Evolutionary conservation across 345 rosid species (phyloP).

Genomic region (Salix brachista): DNA sequence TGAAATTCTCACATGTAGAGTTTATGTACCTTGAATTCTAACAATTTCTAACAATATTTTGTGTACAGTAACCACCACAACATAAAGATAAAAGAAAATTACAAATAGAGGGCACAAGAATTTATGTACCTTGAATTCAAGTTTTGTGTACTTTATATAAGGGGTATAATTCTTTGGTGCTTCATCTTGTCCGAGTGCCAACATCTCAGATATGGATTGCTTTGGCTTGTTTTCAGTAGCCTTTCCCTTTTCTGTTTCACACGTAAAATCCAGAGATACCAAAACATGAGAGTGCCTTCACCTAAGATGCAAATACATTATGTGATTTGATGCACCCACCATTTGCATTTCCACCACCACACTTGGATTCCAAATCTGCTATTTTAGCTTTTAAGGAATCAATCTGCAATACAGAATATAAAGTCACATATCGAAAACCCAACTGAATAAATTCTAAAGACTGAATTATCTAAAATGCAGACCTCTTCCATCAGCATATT

Average conservation of each 20-base stretch:
- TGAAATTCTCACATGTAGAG: background rate
- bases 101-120: background rate
- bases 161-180: conserved; percentile 60
- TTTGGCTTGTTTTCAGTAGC: conserved; percentile 20
- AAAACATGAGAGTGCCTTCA: background rate
- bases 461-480: background rate
- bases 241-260: conserved; percentile 39
- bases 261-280: conserved; percentile 10
- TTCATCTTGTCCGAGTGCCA: conserved; percentile 27
- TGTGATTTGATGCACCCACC: conserved; percentile 19
- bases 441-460: background rate
- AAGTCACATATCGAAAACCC: conserved; percentile 2
- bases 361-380: conserved; percentile 51
- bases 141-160: conserved; percentile 77
- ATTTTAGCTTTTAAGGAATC: conserved; percentile 58
- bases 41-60: no score
- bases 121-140: conserved; percentile 70
- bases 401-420: conserved; percentile 45
- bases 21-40: no score
- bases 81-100: background rate
- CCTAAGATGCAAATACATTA: conserved; percentile 2
- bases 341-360: conserved; percentile 23
- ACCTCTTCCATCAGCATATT: conserved; percentile 67
- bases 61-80: background rate
- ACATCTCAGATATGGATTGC: conserved; percentile 32